Base-by-base conservation (phyloP, 148 eudicot species). In the Vaccinium darrowii region DNA sequence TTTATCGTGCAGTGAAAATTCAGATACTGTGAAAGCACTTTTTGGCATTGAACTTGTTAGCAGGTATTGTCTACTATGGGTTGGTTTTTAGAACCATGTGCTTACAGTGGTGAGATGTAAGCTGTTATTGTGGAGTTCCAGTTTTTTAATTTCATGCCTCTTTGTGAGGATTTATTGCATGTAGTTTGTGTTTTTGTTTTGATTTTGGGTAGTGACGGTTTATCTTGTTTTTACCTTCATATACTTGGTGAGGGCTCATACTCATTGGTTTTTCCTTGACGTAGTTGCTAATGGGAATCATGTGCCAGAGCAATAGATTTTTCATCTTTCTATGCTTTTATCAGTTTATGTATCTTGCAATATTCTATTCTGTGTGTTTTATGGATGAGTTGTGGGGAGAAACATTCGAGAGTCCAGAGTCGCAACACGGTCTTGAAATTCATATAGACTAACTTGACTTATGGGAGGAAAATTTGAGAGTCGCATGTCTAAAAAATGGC, bases 31-130 rank as follows among this genome's bases (percentile, higher is more conserved):
- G 91, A 97, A 95, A 91, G 89, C 84, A 77, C 96, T 97, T 87
- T 97, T 97, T 78, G 98, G 98, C 63, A 88, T 97, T 81, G 95
- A 97, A 79, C 93, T 97, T 86, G 90, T 85, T 83, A 97, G 96
- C 98, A 97, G 99, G 99, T 97, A 91, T 23, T 79, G 80, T 75
- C 25, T 81, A 50, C 39, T 5, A 2, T 52, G 73, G 8, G 19
- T 65, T 63, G 16, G 47, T 80, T 75, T 11, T 21, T 57, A 50
- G 18, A 83, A 21, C 54, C 49, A 36, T 43, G 15, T 53, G 11
- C 14, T 23, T 5, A 51, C 58, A 33, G 21, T 72, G 18, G 47
- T 33, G 12, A 73, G 14, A 33, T 79, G 30, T 81, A 39, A 16
- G n/a, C 15, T 25, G 25, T 4, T 8, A 49, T 25, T 67, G n/a